phyloP scores from a whole-genome alignment of 1,284 basidiomycete genomes.

The Ceratobasidium papillatum region DNA sequence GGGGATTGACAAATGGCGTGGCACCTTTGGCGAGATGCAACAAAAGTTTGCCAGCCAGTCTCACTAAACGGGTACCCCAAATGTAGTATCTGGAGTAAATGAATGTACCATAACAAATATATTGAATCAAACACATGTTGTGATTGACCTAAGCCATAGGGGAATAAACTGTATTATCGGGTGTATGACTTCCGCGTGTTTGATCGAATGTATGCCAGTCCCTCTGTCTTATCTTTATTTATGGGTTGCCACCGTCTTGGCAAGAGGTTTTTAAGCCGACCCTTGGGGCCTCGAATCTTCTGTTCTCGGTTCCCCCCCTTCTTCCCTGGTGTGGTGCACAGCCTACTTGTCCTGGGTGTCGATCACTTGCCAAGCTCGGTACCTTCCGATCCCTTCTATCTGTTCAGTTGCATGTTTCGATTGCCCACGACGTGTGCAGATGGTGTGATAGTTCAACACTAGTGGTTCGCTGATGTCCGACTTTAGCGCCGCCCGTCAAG shows the following conservation, averaged over 20 bases:
- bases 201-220: background rate
- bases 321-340: too few species aligned
- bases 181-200: background rate
- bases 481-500: too few species aligned
- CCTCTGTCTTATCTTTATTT: background rate
- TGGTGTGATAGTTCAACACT: too few species aligned
- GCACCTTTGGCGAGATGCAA: constrained; percentile 11
- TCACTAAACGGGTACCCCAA: background rate
- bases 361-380: too few species aligned
- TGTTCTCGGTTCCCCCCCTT: too few species aligned
- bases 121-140: background rate
- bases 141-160: background rate
- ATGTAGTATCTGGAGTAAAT: background rate
- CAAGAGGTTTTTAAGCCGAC: background rate
- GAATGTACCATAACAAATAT: background rate
- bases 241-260: background rate
- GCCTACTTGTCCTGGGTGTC: too few species aligned
- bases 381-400: too few species aligned
- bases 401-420: too few species aligned
- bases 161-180: background rate
- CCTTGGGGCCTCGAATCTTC: too few species aligned
- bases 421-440: too few species aligned
- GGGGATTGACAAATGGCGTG: constrained; percentile 18
- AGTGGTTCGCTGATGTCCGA: too few species aligned
- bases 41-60: background rate